Evolutionary conservation across 805 yeast species (phyloP).

Genomic region (Ogataea methylovora): DNA sequence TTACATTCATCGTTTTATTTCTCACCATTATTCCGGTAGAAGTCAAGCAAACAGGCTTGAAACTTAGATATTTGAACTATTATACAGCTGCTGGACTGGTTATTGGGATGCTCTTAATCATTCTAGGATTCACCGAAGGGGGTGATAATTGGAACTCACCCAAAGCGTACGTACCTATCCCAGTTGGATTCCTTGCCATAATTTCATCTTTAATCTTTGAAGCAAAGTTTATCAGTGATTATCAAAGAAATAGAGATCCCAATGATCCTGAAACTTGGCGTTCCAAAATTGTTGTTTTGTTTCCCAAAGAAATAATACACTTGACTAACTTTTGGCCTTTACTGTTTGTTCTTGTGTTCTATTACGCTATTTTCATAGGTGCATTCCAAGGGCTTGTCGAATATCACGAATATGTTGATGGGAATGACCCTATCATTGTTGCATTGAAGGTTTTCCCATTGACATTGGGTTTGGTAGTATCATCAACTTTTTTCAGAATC

Average conservation of each 20-base stretch:
- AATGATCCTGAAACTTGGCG: constrained; percentile 7
- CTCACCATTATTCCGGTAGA: constrained; percentile 21
- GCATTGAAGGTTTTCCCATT: constrained; percentile 29
- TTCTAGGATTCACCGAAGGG: constrained; percentile 38
- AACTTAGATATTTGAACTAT: constrained; percentile 25
- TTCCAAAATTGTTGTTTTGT: constrained; percentile 10
- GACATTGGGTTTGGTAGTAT: constrained; percentile 22
- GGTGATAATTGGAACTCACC: constrained; percentile 36
- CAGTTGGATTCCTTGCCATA: constrained; percentile 29
- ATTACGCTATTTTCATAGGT: constrained; percentile 5
- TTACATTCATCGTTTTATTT: constrained; percentile 12
- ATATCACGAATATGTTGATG: constrained; percentile 21
- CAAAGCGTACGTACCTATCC: constrained; percentile 31
- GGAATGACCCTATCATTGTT: constrained; percentile 25
- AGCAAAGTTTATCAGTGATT: constrained; percentile 9
- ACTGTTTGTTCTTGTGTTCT: constrained; percentile 4
- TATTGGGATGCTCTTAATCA: constrained; percentile 28
- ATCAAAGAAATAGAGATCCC: constrained; percentile 4
- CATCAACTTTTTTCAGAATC: constrained; percentile 16
- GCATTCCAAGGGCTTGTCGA: constrained; percentile 6
- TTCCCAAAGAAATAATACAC: constrained; percentile 12
- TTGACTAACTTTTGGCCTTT: constrained; percentile 14
- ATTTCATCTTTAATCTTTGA: constrained; percentile 24
- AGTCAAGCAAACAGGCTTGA: constrained; percentile 13
- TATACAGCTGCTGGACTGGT: constrained; percentile 27